phyloP scores from a whole-genome alignment of 768 basidiomycete genomes.

The Mycena albidolilacea region DNA sequence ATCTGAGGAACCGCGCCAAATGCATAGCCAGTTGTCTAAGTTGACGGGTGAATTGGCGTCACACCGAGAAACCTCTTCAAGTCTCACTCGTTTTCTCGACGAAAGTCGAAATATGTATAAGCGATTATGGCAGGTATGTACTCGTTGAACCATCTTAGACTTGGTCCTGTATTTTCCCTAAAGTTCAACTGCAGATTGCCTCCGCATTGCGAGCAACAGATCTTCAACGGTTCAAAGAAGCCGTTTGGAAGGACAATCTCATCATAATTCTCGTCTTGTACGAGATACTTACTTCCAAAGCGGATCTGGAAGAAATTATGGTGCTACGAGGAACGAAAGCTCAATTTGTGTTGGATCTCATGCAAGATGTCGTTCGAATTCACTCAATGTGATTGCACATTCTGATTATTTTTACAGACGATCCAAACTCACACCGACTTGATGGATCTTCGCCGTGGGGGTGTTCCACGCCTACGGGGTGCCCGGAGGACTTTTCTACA shows the following conservation, averaged over 20 bases:
- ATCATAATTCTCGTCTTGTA: conserved; percentile 30
- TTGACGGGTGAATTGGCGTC: conserved; percentile 16
- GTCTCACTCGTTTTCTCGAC: conserved; percentile 16
- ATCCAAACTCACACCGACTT: conserved; percentile 19
- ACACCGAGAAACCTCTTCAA: background rate
- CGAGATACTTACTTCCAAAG: conserved; percentile 22
- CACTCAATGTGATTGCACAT: background rate
- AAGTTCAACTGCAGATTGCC: conserved; percentile 12
- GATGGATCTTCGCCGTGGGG: conserved; percentile 14
- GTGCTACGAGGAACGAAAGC: conserved; percentile 15
- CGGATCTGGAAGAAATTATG: conserved; percentile 19
- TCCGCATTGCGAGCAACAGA: conserved; percentile 10
- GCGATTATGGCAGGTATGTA: conserved; percentile 18
- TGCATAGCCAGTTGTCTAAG: conserved; percentile 1
- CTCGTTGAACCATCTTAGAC: background rate
- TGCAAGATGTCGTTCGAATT: conserved; percentile 25
- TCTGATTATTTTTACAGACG: conserved; percentile 12
- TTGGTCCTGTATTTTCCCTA: background rate
- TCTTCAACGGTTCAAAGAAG: conserved; percentile 16
- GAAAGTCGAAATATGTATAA: background rate
- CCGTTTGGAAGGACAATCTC: conserved; percentile 28
- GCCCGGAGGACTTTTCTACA: conserved; percentile 12
- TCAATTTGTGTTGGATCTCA: conserved; percentile 31
- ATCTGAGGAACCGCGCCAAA: background rate
- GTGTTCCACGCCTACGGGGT: conserved; percentile 22